Percentiles rank a stretch among this genome's conserved stretches.
Evolutionary conservation across 768 basidiomycete species (phyloP).

Genomic region (Podaxis carcinomalis): DNA sequence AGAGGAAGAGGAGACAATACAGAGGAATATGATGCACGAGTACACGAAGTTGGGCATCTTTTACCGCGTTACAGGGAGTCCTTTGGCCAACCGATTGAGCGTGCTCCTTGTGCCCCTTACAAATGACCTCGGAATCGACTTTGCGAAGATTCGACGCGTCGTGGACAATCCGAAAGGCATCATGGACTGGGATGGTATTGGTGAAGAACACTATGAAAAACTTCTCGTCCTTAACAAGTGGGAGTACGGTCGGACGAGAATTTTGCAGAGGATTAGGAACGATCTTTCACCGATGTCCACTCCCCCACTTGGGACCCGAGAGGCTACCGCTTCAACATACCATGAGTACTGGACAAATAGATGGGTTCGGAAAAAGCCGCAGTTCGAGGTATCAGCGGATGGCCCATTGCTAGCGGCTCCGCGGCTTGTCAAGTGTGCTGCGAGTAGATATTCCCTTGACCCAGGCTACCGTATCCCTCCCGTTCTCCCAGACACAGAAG

Average conservation of each 20-base stretch:
- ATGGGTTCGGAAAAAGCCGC: constrained; percentile 46
- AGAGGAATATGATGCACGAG: constrained; percentile 52
- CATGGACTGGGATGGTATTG: constrained; percentile 51
- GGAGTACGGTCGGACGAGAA: constrained; percentile 49
- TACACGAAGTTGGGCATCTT: constrained; percentile 62
- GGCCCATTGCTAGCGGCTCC: constrained; percentile 62
- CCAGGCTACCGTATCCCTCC: background rate
- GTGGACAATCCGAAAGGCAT: constrained; percentile 46
- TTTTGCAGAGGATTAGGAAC: constrained; percentile 53
- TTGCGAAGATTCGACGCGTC: constrained; percentile 45
- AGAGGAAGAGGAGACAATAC: constrained; percentile 40
- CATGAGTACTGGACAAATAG: constrained; percentile 52
- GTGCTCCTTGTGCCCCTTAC: constrained; percentile 67
- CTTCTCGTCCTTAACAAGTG: constrained; percentile 52
- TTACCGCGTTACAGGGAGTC: constrained; percentile 59
- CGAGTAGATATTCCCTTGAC: constrained; percentile 32
- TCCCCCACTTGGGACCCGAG: constrained; percentile 48
- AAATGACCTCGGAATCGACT: constrained; percentile 50
- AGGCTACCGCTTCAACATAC: constrained; percentile 46
- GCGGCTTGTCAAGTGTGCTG: constrained; percentile 36
- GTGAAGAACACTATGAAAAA: constrained; percentile 43
- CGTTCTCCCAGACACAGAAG: background rate
- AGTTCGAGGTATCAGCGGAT: constrained; percentile 42
- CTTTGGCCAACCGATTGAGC: constrained; percentile 45
- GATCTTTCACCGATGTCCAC: constrained; percentile 65